These are phyloP conservation scores for Penicillium olsonii DNA, from an alignment of 2,329 filamentous ascomycete genomes.

Conservation along the genomic window DNA sequence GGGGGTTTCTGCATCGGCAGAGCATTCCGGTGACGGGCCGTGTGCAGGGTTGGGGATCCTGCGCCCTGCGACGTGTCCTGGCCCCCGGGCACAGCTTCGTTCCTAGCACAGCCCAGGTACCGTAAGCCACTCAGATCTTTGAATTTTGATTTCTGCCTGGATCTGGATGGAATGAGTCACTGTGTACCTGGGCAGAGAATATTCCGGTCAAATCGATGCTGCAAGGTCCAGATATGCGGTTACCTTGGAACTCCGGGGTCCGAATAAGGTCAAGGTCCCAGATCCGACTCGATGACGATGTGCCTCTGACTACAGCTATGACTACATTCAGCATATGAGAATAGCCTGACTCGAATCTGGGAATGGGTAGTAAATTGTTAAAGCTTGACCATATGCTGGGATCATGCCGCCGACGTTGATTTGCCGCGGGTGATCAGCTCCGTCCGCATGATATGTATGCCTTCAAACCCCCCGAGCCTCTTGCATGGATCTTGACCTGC, in stretches of 20 bases:
- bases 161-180: neutral
- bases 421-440: neutral
- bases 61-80: neutral
- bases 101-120: constrained; percentile 9
- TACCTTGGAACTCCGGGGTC: neutral
- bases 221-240: neutral
- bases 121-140: constrained; percentile 4
- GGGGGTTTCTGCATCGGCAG: neutral
- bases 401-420: neutral
- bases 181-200: neutral
- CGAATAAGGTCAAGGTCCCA: neutral
- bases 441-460: constrained; percentile 2
- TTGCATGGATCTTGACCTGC: neutral
- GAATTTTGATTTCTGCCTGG: neutral
- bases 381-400: neutral
- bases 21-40: constrained; percentile 3
- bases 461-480: too few relatives aligned
- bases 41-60: neutral
- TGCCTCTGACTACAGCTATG: too few relatives aligned
- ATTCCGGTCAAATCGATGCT: too few relatives aligned
- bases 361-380: too few relatives aligned
- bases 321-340: neutral
- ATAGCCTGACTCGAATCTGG: neutral
- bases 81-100: neutral
- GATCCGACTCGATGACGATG: too few relatives aligned